phyloP scores from a whole-genome alignment of 192 early-diverging fungal species.

The Linnemannia exigua region DNA sequence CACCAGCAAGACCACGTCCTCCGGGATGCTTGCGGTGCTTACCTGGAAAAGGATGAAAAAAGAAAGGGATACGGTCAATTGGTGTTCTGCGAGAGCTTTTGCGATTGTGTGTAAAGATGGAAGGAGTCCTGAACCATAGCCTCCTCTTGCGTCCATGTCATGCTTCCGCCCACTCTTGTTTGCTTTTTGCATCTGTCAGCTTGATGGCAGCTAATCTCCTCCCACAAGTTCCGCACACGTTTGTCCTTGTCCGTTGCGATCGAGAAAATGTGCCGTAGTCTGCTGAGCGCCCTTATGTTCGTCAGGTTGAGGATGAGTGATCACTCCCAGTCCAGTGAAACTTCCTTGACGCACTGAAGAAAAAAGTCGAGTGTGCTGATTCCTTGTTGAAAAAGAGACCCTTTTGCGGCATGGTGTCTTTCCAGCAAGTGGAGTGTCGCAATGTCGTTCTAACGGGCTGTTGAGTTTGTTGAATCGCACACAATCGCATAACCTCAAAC shows the following conservation, averaged over 20 bases:
- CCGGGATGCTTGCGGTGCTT: conserved; percentile 99
- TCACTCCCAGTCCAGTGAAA: no score
- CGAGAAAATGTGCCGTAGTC: no score
- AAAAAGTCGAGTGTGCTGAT: neutral
- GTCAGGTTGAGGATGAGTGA: no score
- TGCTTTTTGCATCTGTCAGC: neutral
- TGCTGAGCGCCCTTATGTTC: no score
- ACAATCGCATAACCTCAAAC: neutral
- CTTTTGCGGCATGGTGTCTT: neutral
- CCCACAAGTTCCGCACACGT: neutral
- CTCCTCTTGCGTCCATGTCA: neutral
- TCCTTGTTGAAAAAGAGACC: neutral
- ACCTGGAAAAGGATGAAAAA: conserved; percentile 53
- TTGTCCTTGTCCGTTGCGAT: neutral
- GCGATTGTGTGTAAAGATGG: neutral
- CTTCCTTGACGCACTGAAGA: neutral
- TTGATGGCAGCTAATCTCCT: neutral
- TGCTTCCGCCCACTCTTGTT: neutral
- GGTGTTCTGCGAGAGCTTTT: neutral
- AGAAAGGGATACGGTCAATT: neutral
- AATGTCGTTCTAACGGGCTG: neutral
- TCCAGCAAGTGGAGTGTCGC: neutral
- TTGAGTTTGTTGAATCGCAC: neutral
- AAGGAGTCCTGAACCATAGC: neutral
- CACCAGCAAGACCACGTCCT: conserved; percentile 99